Conservation (phyloP, 345 rosid species). For the Mercurialis annua region DNA sequence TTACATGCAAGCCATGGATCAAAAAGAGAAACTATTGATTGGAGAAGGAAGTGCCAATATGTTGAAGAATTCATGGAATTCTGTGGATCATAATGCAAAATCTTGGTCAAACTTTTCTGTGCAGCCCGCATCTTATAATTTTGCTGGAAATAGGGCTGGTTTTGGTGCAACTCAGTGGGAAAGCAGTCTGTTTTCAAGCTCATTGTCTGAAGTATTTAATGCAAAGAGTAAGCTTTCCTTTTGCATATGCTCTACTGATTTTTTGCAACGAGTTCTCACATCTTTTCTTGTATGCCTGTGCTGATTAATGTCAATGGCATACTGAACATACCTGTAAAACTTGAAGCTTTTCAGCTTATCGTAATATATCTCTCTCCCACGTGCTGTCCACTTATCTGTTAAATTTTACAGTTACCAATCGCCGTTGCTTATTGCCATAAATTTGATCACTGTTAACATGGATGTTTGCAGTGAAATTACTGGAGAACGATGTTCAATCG, state of each 20-base stretch:
- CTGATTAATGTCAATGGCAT: not conserved
- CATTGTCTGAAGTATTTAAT: conserved; percentile 76
- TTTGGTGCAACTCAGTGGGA: conserved; percentile 46
- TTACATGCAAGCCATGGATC: conserved; percentile 25
- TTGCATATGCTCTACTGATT: not conserved
- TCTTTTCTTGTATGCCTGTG: conserved; percentile 4
- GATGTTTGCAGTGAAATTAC: conserved; percentile 51
- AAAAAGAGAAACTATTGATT: conserved; percentile 25
- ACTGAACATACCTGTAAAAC: not conserved
- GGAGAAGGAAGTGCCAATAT: conserved; percentile 37
- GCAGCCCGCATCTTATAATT: conserved; percentile 32
- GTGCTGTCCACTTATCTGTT: not conserved
- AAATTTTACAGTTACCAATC: not conserved
- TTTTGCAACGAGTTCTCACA: not conserved
- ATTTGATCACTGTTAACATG: conserved; percentile 1
- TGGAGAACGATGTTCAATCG: conserved; percentile 40
- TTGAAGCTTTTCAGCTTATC: not conserved
- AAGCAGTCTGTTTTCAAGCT: conserved; percentile 96
- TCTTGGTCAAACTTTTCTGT: conserved; percentile 42
- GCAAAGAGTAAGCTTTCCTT: conserved; percentile 51
- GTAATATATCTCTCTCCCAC: not conserved
- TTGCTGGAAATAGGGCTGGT: conserved; percentile 35
- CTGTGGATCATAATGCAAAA: conserved; percentile 43
- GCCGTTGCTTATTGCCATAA: not conserved
- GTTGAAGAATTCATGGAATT: conserved; percentile 25